Conservation (phyloP, 1,284 basidiomycete species). For the Papiliotrema fonsecae region DNA sequence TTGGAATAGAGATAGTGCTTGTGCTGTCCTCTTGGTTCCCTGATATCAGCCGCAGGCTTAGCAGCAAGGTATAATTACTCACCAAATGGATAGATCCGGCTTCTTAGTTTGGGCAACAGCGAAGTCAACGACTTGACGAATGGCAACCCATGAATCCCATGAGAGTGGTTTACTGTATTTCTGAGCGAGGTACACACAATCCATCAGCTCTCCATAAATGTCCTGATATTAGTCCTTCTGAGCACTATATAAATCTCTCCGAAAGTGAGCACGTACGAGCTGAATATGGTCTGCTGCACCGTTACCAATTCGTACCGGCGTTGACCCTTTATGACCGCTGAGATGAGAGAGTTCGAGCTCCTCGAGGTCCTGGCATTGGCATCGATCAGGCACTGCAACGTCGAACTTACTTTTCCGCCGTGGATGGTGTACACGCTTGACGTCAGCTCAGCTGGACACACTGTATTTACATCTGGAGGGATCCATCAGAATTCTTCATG, state of each 20-base stretch:
- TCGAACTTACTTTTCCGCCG: constrained; percentile 54
- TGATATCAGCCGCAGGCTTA: constrained; percentile 39
- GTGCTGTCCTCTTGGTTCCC: constrained; percentile 77
- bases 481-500: constrained; percentile 67
- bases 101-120: constrained; percentile 34
- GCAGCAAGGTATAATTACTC: constrained; percentile 32
- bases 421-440: constrained; percentile 49
- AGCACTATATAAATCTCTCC: neutral
- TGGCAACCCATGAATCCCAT: constrained; percentile 63
- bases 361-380: constrained; percentile 56
- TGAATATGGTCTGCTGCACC: constrained; percentile 86
- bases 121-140: constrained; percentile 50
- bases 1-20: constrained; percentile 86
- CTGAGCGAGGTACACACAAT: constrained; percentile 89
- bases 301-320: constrained; percentile 68
- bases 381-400: neutral
- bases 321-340: constrained; percentile 72
- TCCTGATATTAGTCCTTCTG: constrained; percentile 55
- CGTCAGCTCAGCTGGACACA: constrained; percentile 3
- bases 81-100: constrained; percentile 62
- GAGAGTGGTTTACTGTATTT: constrained; percentile 60
- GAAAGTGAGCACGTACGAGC: constrained; percentile 54
- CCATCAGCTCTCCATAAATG: constrained; percentile 84
- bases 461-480: constrained; percentile 68
- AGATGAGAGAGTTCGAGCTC: constrained; percentile 78